Conservation (phyloP, 2,329 filamentous ascomycete genomes). For the Elsinoe perseae region DNA sequence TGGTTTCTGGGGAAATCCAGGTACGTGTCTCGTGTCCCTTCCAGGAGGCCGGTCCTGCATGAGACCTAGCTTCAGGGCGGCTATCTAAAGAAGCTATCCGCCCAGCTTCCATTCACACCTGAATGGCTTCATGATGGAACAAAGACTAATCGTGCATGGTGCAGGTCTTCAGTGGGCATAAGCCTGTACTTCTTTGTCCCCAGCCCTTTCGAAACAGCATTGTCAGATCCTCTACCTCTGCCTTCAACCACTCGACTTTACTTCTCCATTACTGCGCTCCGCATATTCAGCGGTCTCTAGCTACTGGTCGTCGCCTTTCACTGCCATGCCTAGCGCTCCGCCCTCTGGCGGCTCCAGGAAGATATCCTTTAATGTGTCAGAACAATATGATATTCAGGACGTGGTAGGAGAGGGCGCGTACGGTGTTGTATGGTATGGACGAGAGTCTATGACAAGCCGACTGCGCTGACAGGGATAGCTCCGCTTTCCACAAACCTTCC, state of each 20-base stretch:
- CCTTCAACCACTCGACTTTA: constrained; percentile 9
- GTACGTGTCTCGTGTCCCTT: constrained; percentile 11
- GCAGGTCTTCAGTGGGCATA: constrained; percentile 2
- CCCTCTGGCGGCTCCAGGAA: constrained; percentile 59
- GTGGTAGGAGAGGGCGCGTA: constrained; percentile 98
- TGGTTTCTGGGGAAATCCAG: not conserved
- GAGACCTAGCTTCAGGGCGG: not conserved
- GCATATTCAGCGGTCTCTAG: constrained; percentile 13
- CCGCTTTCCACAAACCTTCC: constrained; percentile 94
- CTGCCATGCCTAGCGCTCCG: constrained; percentile 23
- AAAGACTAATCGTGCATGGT: constrained; percentile 4
- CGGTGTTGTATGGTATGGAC: constrained; percentile 89
- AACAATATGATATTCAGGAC: constrained; percentile 99
- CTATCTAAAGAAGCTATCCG: constrained; percentile 7
- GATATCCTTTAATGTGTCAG: constrained; percentile 99
- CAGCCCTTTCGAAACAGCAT: constrained; percentile 4
- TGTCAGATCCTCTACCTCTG: constrained; percentile 13
- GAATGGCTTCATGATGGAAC: constrained; percentile 12
- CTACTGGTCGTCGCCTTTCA: not conserved
- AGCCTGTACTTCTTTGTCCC: constrained; percentile 14
- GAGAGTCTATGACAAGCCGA: constrained; percentile 1
- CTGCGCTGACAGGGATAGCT: constrained; percentile 48
- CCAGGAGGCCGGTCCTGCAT: not conserved
- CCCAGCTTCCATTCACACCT: constrained; percentile 4
- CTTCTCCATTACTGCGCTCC: constrained; percentile 1